Conservation (phyloP, 139 green algal species). For the Picocystis salinarum region DNA sequence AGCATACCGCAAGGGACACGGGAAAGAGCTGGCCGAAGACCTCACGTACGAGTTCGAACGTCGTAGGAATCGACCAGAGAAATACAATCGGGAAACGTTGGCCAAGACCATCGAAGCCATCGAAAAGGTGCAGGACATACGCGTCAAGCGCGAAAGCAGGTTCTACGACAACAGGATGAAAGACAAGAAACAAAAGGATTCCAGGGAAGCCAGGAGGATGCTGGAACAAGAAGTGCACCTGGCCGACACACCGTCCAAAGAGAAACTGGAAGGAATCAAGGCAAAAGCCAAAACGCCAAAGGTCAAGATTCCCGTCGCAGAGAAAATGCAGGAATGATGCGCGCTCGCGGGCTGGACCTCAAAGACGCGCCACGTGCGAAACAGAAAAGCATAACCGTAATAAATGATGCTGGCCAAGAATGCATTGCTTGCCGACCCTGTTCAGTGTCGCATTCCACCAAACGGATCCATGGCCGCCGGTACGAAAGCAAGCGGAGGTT, state of each 20-base stretch:
- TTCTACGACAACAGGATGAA: slow-evolving; percentile 66
- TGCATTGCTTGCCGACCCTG: too few species aligned
- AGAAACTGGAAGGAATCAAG: too few species aligned
- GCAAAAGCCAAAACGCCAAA: too few species aligned
- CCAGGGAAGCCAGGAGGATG: slow-evolving; percentile 32
- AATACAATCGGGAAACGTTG: slow-evolving; percentile 85
- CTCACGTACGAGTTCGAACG: slow-evolving; percentile 93
- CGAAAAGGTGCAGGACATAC: slow-evolving; percentile 61
- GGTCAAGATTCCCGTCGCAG: too few species aligned
- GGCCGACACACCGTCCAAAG: slow-evolving; percentile 19
- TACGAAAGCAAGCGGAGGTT: too few species aligned
- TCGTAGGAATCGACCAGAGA: slow-evolving; percentile 74
- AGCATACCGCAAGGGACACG: slow-evolving; percentile 76
- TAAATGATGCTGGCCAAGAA: too few species aligned
- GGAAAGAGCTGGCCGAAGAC: slow-evolving; percentile 35
- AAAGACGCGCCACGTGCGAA: too few species aligned
- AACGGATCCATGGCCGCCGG: too few species aligned
- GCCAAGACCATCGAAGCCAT: slow-evolving; percentile 83
- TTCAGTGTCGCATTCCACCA: too few species aligned
- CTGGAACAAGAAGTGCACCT: slow-evolving; percentile 71
- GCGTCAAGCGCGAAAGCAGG: slow-evolving; percentile 55
- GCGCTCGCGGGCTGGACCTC: too few species aligned
- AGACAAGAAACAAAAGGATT: slow-evolving; percentile 29
- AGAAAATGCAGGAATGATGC: too few species aligned
- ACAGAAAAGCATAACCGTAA: too few species aligned